Evolutionary conservation across 352 stramenopile genomes (phyloP), one percentile per base, ranked within the genome.

Genomic region (Globisporangium paddicum): DNA sequence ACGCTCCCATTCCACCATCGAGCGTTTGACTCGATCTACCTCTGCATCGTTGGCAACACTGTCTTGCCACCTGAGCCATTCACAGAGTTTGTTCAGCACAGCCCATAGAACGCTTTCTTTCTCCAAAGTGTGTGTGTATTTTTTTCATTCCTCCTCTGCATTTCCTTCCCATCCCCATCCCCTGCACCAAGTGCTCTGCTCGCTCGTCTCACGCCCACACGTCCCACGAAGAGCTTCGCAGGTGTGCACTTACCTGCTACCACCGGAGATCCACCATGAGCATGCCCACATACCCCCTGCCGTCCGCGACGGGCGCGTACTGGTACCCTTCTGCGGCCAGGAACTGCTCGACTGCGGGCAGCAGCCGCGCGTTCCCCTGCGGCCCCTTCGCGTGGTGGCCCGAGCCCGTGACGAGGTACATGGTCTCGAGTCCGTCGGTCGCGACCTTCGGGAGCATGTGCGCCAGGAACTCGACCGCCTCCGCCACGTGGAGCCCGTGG

Each of bases 271-370:
- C 82, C 57, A 95, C 85, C 50, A 90, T 70, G 49, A 95, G 65
- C 85, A 95, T 93, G 44, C 85, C 85, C 30, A 95, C 80, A 68
- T 86, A 90, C 11, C 85, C 85, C 60, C 79, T 69, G 23, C 78
- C 67, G 48, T 95, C 85, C 1, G 80, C 71, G 26, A 95, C 80
- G n/a, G 68, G 68, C 60, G 62, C 73, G 55, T 75, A 95, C 55
- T 82, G 77, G 57, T 93, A 95, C 28, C 85, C 85, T 58, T 95
- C 85, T 5, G 70, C 69, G 14, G 49, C 66, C 19, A 95, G 64
- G 55, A 93, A 95, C n/a, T 77, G 85, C 61, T 95, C 77, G 40
- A 95, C 81, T 3, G 82, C 85, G 30, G 85, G 85, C 41, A 90
- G 66, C 45, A 95, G 60, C 2, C 85, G 81, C 10, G 80, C 70